Evolutionary conservation across 2,329 filamentous ascomycete species (phyloP).

Genomic region (Xylariaceae sp.): DNA sequence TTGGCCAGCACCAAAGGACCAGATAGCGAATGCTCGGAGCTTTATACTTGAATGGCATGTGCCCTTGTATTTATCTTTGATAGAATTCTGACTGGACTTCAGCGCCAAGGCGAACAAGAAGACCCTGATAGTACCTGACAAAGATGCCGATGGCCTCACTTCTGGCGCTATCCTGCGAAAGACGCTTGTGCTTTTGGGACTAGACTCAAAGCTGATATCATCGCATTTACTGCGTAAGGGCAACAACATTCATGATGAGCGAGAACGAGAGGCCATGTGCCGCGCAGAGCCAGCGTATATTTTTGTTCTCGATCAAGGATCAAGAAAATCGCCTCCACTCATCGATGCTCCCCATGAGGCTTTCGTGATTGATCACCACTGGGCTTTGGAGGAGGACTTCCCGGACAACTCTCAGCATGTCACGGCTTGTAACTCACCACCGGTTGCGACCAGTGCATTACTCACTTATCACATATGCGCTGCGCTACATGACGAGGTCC

Average conservation of each 20-base stretch:
- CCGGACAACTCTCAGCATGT: constrained; percentile 51
- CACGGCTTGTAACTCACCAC: constrained; percentile 59
- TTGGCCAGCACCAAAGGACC: constrained; percentile 57
- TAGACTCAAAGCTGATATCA: constrained; percentile 47
- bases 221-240: constrained; percentile 59
- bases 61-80: neutral
- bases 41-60: constrained; percentile 56
- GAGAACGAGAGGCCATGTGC: constrained; percentile 48
- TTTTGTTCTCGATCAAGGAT: constrained; percentile 64
- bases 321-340: constrained; percentile 49
- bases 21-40: constrained; percentile 50
- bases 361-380: constrained; percentile 64
- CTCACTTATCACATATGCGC: constrained; percentile 62
- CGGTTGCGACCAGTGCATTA: constrained; percentile 60
- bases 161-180: constrained; percentile 60
- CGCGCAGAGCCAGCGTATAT: constrained; percentile 49
- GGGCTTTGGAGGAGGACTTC: constrained; percentile 50
- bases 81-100: constrained; percentile 1
- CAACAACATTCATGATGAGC: constrained; percentile 50
- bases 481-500: constrained; percentile 47
- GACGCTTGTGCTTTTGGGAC: constrained; percentile 55
- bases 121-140: constrained; percentile 62
- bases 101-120: constrained; percentile 47
- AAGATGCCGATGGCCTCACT: constrained; percentile 63
- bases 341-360: constrained; percentile 45